phyloP scores from a whole-genome alignment of 306 rosid species.

The Vigna nakashimae region DNA sequence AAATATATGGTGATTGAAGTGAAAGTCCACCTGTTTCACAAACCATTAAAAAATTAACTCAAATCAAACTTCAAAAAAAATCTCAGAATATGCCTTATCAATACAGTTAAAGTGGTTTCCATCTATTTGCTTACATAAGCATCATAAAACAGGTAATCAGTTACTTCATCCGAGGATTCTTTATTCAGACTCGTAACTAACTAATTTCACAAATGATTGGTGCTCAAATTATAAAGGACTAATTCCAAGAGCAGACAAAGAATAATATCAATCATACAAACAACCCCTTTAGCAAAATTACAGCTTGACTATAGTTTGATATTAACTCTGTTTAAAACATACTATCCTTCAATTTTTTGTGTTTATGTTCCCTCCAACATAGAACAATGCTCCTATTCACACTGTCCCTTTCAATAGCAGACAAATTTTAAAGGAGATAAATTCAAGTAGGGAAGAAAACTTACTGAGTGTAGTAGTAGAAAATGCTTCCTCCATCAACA shows the following conservation, averaged over 20 bases:
- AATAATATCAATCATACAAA: background rate
- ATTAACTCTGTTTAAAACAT: background rate
- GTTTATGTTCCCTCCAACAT: background rate
- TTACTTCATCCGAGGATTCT: background rate
- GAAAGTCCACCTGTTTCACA: slow-evolving; percentile 85
- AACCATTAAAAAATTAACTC: slow-evolving; percentile 13
- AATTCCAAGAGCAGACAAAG: slow-evolving; percentile 14
- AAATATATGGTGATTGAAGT: slow-evolving; percentile 80
- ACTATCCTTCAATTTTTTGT: slow-evolving; percentile 3
- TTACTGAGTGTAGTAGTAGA: slow-evolving; percentile 91
- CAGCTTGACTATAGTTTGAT: background rate
- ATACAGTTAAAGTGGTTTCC: background rate
- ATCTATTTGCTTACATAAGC: slow-evolving; percentile 21
- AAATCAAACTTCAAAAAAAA: slow-evolving; percentile 1
- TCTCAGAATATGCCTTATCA: background rate
- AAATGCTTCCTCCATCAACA: slow-evolving; percentile 78
- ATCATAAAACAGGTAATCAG: background rate
- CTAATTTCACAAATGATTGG: slow-evolving; percentile 1
- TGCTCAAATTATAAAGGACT: background rate
- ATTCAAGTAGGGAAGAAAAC: slow-evolving; percentile 40
- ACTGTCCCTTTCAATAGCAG: slow-evolving; percentile 11
- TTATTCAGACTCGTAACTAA: background rate
- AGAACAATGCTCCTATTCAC: background rate
- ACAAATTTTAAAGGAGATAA: slow-evolving; percentile 21
- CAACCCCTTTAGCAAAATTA: slow-evolving; percentile 20